Conservation (phyloP, 345 rosid species). For the Physaria fendleri region DNA sequence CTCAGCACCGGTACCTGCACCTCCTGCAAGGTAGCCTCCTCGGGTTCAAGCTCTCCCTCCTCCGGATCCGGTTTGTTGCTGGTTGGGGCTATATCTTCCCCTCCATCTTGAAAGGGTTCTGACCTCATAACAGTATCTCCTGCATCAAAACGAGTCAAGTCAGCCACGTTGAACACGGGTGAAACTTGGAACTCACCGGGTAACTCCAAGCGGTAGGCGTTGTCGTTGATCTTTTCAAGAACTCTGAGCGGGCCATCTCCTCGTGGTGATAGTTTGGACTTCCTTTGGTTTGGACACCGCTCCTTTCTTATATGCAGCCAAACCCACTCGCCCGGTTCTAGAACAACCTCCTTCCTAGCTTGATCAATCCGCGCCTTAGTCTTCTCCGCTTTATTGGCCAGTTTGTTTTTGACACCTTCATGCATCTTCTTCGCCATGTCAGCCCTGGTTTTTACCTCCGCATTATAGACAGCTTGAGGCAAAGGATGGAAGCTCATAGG, state of each 20-base stretch:
- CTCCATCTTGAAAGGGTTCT: not conserved
- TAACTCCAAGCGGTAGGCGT: not conserved
- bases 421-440: not conserved
- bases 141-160: not conserved
- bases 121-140: not conserved
- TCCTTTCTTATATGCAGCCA: not conserved
- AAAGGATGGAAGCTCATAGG: not conserved
- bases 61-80: no score
- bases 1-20: no score
- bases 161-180: not conserved
- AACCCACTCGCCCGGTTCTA: not conserved
- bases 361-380: no score
- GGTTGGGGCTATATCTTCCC: no score
- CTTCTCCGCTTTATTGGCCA: no score
- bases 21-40: no score
- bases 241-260: not conserved
- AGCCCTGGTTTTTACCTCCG: not conserved
- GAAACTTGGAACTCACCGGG: not conserved
- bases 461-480: not conserved
- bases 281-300: not conserved
- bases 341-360: not conserved
- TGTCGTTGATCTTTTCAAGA: not conserved
- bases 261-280: not conserved
- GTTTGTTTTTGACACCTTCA: no score
- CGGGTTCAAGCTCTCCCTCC: no score